Conservation (phyloP, 192 early-diverging fungal genomes). For the Allomyces macrogynus region DNA sequence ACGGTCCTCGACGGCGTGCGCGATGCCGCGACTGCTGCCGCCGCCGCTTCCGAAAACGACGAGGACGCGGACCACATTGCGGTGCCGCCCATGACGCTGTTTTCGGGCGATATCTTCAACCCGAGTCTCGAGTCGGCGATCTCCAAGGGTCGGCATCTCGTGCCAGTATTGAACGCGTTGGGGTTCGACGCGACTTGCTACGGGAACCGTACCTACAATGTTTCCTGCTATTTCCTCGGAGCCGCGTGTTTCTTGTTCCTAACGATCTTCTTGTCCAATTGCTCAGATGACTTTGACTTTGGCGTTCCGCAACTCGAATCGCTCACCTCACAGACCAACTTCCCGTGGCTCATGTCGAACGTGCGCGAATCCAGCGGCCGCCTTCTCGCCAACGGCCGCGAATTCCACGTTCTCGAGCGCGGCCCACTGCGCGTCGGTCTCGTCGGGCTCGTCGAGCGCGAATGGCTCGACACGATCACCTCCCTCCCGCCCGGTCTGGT, state of each 20-base stretch:
- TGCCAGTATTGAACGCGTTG: slow-evolving; percentile 34
- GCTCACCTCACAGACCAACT: slow-evolving; percentile 28
- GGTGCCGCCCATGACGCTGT: slow-evolving; percentile 24
- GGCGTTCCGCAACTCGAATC: slow-evolving; percentile 29
- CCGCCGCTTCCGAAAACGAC: background rate
- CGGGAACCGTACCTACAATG: slow-evolving; percentile 27
- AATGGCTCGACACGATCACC: slow-evolving; percentile 47
- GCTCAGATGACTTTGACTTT: slow-evolving; percentile 47
- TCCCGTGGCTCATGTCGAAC: slow-evolving; percentile 54
- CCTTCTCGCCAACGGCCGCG: slow-evolving; percentile 13
- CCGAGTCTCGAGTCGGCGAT: slow-evolving; percentile 45
- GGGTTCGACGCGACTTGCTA: slow-evolving; percentile 31
- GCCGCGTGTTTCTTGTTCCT: no score
- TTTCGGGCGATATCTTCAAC: slow-evolving; percentile 46
- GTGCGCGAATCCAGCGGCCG: slow-evolving; percentile 20
- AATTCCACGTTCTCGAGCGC: slow-evolving; percentile 22
- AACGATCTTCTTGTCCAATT: background rate
- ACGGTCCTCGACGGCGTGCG: slow-evolving; percentile 18
- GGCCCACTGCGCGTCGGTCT: slow-evolving; percentile 33
- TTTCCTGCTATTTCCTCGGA: background rate
- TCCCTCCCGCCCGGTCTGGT: slow-evolving; percentile 30
- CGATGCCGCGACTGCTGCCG: background rate
- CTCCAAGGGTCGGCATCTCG: slow-evolving; percentile 41
- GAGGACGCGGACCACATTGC: background rate
- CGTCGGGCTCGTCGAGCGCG: slow-evolving; percentile 47